A percentile compares a stretch with the other conserved stretches of the same genome.
Evolutionary conservation across 1,139 yeast species (phyloP).

Genomic region (Nadsonia starkeyi-henricii): DNA sequence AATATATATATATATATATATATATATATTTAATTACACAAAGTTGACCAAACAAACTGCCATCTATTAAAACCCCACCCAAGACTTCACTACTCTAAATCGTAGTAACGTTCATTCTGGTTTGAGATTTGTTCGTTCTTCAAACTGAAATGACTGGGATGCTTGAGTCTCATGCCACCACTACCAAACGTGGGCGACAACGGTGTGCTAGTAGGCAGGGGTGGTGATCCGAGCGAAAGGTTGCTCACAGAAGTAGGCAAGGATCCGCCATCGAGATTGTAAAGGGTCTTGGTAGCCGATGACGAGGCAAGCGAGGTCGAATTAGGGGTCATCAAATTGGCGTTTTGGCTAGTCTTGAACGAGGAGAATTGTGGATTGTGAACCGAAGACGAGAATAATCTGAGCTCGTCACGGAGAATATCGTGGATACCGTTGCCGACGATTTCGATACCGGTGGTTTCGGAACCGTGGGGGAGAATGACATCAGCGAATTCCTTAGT

Average conservation of each 20-base stretch:
- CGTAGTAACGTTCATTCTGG: not conserved
- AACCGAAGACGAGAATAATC: not conserved
- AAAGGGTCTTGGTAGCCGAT: too few relatives aligned
- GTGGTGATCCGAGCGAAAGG: not conserved
- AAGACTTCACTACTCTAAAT: not conserved
- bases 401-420: slow-evolving; percentile 21
- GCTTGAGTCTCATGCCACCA: not conserved
- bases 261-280: too few relatives aligned
- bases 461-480: slow-evolving; percentile 61
- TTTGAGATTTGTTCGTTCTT: not conserved
- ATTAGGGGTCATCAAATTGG: too few relatives aligned
- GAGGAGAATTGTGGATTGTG: too few relatives aligned
- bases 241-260: not conserved
- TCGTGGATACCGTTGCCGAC: slow-evolving; percentile 63
- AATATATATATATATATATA: too few relatives aligned
- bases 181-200: not conserved
- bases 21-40: too few relatives aligned
- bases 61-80: too few relatives aligned
- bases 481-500: slow-evolving; percentile 75
- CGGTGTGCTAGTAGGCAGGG: not conserved
- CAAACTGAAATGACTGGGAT: not conserved
- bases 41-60: too few relatives aligned
- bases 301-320: too few relatives aligned
- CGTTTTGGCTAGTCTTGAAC: too few relatives aligned
- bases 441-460: slow-evolving; percentile 42